Base-by-base conservation (phyloP, 306 rosid species). In the Sophora flavescens region DNA sequence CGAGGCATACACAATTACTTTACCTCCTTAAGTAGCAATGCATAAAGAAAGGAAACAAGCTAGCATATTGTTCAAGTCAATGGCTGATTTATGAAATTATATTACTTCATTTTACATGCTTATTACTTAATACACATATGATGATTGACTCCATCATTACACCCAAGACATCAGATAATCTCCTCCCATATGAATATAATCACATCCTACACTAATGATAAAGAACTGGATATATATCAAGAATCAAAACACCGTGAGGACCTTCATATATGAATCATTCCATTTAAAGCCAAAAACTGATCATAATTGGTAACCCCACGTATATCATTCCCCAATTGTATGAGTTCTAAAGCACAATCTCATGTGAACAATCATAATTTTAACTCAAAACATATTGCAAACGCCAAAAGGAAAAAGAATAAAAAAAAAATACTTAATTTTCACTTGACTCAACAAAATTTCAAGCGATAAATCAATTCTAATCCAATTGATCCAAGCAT, bases 381-480 rank as follows among this genome's bases (percentile, higher is more conserved):
- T 57, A 28, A 5, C 59, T 62, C 9, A 53, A 64, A 74, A 48
- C 60, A 32, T 16, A 60, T 56, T 60, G 42, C 56, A 73, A 51
- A 75, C 28, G 0, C 38, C 45, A 62, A 53, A 51, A 62, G 1
- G 9, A 12, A 0, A 6, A 7, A 2, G 11, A 8, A 2, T 30
- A 13, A 39, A 64, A 1, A 12, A 4, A 41, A 63, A 8, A 13
- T 8, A 4, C 61, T 53, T 35, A 50, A 41, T 41, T 51, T n/a
- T 45, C 33, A 47, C 22, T 64, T 44, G 22, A 68, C 58, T n/a
- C 54, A 50, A 4, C 30, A 32, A 74, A 80, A 76, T 18, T 4
- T 59, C 48, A 72, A 66, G 36, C 62, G 60, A 17, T 26, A 35
- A 75, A 70, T 57, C 70, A 69, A n/a, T 45, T 70, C 33, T 45